A percentile compares a stretch with the other conserved stretches of the same genome.
Conservation (phyloP, 495 filamentous ascomycete genomes). For the Sporormia fimetaria region DNA sequence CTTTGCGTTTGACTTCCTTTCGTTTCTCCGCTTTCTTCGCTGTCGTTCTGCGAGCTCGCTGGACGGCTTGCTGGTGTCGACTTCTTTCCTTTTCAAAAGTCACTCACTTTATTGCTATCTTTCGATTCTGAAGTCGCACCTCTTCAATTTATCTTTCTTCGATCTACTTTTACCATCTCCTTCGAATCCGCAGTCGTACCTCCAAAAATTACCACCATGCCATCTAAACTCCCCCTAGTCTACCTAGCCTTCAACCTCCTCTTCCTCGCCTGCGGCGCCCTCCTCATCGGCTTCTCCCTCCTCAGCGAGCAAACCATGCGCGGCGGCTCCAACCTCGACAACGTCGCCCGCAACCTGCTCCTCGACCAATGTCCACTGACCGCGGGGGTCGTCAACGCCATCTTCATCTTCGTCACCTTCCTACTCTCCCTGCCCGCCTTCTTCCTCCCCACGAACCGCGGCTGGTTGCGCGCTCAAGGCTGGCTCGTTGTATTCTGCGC, state of each 20-base stretch:
- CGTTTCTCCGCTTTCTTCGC: constrained; percentile 8
- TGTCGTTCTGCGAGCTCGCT: constrained; percentile 21
- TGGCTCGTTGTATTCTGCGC: constrained; percentile 50
- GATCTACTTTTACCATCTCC: not conserved
- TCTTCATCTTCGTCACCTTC: constrained; percentile 49
- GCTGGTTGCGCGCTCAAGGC: constrained; percentile 39
- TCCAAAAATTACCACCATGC: constrained; percentile 19
- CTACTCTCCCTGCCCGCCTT: constrained; percentile 33
- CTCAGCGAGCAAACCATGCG: constrained; percentile 42
- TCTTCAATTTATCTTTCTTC: not conserved
- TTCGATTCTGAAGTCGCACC: not conserved
- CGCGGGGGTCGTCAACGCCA: constrained; percentile 54
- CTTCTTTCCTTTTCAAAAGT: constrained; percentile 12
- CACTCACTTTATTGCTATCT: not conserved
- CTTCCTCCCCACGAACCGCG: constrained; percentile 29
- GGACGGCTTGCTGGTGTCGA: constrained; percentile 21
- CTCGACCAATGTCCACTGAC: constrained; percentile 49
- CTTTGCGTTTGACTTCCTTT: constrained; percentile 15
- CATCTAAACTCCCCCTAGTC: constrained; percentile 27
- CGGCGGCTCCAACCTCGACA: constrained; percentile 38
- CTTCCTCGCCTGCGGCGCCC: constrained; percentile 50
- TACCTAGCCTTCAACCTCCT: constrained; percentile 40
- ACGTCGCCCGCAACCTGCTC: constrained; percentile 51
- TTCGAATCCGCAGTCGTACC: not conserved
- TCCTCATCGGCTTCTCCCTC: constrained; percentile 53